Conservation (phyloP, 306 rosid genomes). For the Dalbergia cultrata region DNA sequence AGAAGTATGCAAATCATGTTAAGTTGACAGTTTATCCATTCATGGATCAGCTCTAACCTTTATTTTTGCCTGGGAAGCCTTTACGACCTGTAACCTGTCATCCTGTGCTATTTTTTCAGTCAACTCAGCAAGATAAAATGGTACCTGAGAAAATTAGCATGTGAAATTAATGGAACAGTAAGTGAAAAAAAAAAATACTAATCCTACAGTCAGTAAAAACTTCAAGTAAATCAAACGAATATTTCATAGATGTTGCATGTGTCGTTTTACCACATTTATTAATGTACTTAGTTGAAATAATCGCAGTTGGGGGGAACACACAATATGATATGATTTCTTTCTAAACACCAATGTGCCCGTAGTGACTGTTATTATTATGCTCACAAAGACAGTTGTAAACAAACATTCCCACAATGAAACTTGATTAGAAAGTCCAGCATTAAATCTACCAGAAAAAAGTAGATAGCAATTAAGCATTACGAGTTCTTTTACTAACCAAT, state of each 20-base stretch:
- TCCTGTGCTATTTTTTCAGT: slow-evolving; percentile 77
- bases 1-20: not conserved
- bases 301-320: not conserved
- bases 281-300: slow-evolving; percentile 10
- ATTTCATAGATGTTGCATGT: slow-evolving; percentile 10
- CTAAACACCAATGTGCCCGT: no score
- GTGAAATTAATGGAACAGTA: no score
- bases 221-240: slow-evolving; percentile 10
- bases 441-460: not conserved
- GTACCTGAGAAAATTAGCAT: slow-evolving; percentile 65
- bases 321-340: no score
- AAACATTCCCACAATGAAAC: slow-evolving; percentile 25
- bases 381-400: not conserved
- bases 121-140: slow-evolving; percentile 90
- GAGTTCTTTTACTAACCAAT: not conserved
- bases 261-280: slow-evolving; percentile 30
- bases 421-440: slow-evolving; percentile 18
- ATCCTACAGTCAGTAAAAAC: slow-evolving; percentile 4
- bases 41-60: slow-evolving; percentile 57
- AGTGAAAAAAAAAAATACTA: no score
- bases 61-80: slow-evolving; percentile 78
- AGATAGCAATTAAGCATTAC: no score
- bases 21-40: not conserved
- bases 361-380: no score
- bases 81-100: slow-evolving; percentile 79